Evolutionary conservation across 495 filamentous ascomycete species (phyloP).

Genomic region (Neurospora sp.): DNA sequence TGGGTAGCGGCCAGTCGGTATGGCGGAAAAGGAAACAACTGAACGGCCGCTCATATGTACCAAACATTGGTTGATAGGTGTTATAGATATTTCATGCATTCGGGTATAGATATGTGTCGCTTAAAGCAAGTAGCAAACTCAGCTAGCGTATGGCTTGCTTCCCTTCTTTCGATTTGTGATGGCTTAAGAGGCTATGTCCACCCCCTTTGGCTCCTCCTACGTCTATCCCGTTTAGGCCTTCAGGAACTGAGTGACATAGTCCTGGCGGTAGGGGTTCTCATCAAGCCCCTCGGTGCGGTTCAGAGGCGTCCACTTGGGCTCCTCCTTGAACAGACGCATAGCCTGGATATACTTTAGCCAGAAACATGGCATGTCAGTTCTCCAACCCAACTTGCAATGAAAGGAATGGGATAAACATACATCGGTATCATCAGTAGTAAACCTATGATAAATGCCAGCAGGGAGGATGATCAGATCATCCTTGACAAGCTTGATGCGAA

Average conservation of each 20-base stretch:
- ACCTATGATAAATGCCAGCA: slow-evolving; percentile 94
- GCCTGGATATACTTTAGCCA: slow-evolving; percentile 67
- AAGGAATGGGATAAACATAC: slow-evolving; percentile 36
- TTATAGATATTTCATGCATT: background rate
- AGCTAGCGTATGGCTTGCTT: background rate
- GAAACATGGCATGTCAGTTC: background rate
- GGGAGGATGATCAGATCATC: slow-evolving; percentile 74
- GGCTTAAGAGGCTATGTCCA: background rate
- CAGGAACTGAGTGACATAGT: slow-evolving; percentile 49
- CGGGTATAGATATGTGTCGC: background rate
- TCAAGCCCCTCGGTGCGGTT: slow-evolving; percentile 75
- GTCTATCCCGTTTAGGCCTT: background rate
- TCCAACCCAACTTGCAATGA: background rate
- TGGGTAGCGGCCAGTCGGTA: background rate
- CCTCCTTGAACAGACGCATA: slow-evolving; percentile 95
- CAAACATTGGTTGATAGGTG: background rate
- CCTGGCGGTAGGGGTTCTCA: slow-evolving; percentile 63
- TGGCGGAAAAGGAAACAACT: background rate
- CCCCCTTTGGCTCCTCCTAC: background rate
- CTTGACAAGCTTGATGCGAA: slow-evolving; percentile 69
- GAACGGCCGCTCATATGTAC: background rate
- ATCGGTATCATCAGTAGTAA: slow-evolving; percentile 85
- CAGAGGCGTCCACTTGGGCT: slow-evolving; percentile 96
- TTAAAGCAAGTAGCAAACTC: background rate
- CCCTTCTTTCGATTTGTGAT: background rate